These are phyloP conservation scores for Zanthoxylum bungeanum DNA, from an alignment of 345 rosid species.

Conservation along the genomic window DNA sequence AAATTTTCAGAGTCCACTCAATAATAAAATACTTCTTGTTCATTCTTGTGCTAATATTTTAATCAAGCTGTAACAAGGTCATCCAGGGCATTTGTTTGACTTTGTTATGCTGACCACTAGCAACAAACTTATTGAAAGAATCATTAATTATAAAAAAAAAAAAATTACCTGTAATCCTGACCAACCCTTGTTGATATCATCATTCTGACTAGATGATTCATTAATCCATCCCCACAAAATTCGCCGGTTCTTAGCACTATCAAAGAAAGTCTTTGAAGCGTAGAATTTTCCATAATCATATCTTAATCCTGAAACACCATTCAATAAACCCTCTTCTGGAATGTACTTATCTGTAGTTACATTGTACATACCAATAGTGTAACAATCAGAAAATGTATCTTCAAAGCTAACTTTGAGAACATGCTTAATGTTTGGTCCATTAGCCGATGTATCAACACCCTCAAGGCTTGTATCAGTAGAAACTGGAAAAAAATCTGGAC, in stretches of 20 bases:
- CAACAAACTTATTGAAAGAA: not conserved
- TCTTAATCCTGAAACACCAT: constrained; percentile 38
- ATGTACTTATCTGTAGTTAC: constrained; percentile 31
- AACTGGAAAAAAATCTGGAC: constrained; percentile 55
- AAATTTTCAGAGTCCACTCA: not conserved
- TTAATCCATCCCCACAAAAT: constrained; percentile 72
- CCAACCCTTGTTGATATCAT: constrained; percentile 62
- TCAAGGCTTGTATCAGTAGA: not conserved
- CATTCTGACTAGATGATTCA: constrained; percentile 39
- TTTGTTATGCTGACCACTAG: not conserved
- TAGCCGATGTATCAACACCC: constrained; percentile 37
- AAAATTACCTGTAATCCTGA: constrained; percentile 71
- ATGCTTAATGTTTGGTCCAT: constrained; percentile 30
- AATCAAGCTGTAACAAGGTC: too few species aligned
- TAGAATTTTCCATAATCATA: constrained; percentile 81
- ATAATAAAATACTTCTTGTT: not conserved
- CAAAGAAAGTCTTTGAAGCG: constrained; percentile 78
- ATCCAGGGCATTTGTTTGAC: not conserved
- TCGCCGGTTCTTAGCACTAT: constrained; percentile 42
- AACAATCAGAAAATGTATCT: constrained; percentile 45
- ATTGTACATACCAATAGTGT: constrained; percentile 45
- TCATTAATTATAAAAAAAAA: not conserved
- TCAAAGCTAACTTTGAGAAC: constrained; percentile 59
- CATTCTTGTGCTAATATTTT: not conserved
- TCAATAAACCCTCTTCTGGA: constrained; percentile 44